Base-by-base conservation (phyloP, 345 rosid genomes). In the Cochlearia excelsa region DNA sequence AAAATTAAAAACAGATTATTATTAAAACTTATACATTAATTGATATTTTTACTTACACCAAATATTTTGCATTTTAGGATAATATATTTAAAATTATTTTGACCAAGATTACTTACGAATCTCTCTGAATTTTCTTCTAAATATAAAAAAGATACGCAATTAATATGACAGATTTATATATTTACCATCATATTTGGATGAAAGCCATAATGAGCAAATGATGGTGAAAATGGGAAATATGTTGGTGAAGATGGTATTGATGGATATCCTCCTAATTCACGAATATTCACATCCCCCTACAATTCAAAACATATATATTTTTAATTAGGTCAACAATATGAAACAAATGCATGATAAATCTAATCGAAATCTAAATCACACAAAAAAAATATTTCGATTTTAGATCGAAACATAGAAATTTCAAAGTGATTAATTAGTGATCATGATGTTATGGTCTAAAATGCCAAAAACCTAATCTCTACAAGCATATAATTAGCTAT, bases 231-330 rank as follows among this genome's bases (percentile, higher is more conserved):
- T n/a, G n/a, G n/a, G n/a, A n/a, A n/a, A n/a, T n/a, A n/a, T n/a
- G n/a, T n/a, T n/a, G n/a, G n/a, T 46, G 95, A 76, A 3, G 88
- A 80, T 30, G 84, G 74, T 60, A 76, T 55, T 1, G 84, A 72
- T 67, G 86, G 68, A 81, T 78, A 83, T 58, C 72, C 78, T 46
- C 81, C 57, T 67, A n/a, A n/a, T n/a, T n/a, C n/a, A n/a, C 84
- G 95, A 59, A 75, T 70, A 75, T 80, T 78, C 61, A 72, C 59
- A 57, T 88, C 96, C 55, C 86, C 92, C 98, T 91, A 87, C 81
- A 76, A 26, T 57, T 52, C 49, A 30, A 37, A 27, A 66, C n/a
- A 52, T 43, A 55, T 30, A 63, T 42, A 6, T n/a, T 1, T 5
- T 31, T 45, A 64, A 45, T 41, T 55, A 1, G 30, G 16, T 56